Evolutionary conservation across 768 basidiomycete species (phyloP).

Genomic region (Xerocomellus amylosporus): DNA sequence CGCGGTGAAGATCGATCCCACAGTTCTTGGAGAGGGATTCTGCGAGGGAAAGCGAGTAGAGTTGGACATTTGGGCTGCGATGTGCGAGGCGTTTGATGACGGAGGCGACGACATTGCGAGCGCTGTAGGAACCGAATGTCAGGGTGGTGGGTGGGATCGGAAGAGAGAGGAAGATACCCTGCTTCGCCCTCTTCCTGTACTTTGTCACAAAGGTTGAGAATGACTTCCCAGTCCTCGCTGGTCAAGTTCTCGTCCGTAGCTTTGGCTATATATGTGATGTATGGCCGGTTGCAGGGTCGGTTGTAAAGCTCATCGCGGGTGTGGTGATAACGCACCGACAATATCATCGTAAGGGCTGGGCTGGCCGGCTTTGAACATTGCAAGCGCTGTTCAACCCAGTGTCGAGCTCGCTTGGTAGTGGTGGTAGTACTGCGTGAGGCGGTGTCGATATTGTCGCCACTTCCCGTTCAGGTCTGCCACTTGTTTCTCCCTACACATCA

Average conservation of each 20-base stretch:
- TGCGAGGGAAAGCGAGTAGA: constrained; percentile 84
- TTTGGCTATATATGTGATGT: constrained; percentile 57
- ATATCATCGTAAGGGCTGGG: constrained; percentile 86
- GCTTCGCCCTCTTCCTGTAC: constrained; percentile 84
- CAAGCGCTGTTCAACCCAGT: background rate
- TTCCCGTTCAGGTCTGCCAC: background rate
- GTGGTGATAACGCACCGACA: constrained; percentile 60
- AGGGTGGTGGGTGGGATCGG: constrained; percentile 9
- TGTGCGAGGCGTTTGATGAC: constrained; percentile 89
- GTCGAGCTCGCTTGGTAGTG: constrained; percentile 8
- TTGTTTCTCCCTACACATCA: constrained; percentile 22
- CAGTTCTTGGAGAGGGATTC: constrained; percentile 94
- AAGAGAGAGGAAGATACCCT: constrained; percentile 49
- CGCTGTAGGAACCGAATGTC: constrained; percentile 48
- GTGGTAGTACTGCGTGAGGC: constrained; percentile 29
- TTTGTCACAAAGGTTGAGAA: constrained; percentile 94
- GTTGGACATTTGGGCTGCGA: constrained; percentile 94
- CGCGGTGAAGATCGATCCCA: constrained; percentile 72
- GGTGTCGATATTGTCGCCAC: constrained; percentile 20
- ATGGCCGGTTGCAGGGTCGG: background rate
- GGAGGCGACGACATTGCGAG: constrained; percentile 80
- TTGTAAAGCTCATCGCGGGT: constrained; percentile 1
- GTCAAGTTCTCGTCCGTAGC: constrained; percentile 98
- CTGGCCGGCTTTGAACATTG: constrained; percentile 70
- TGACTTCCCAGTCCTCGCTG: constrained; percentile 93